Evolutionary conservation across 352 stramenopile genomes (phyloP).

Genomic region (Globisporangium ultimum): DNA sequence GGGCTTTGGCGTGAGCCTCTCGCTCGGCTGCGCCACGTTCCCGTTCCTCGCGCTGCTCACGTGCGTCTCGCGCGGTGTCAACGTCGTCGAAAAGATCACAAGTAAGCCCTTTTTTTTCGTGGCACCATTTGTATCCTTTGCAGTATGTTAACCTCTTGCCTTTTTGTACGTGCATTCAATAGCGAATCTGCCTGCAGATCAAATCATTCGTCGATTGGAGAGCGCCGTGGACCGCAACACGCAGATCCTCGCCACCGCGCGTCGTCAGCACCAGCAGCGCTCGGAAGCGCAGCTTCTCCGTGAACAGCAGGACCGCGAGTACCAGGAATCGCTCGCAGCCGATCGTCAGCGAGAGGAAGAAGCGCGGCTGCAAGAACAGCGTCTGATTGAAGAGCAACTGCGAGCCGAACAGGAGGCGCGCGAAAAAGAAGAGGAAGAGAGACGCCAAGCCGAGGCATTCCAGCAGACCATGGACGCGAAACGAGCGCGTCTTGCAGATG

Average conservation of each 20-base stretch:
- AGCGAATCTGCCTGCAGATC: constrained; percentile 56
- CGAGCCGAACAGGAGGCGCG: constrained; percentile 11
- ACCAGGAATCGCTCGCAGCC: constrained; percentile 88
- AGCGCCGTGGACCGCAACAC: constrained; percentile 67
- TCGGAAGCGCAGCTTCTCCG: constrained; percentile 86
- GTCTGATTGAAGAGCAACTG: constrained; percentile 27
- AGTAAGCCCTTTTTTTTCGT: constrained; percentile 20
- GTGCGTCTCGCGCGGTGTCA: constrained; percentile 72
- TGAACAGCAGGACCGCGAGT: constrained; percentile 92
- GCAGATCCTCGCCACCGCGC: constrained; percentile 63
- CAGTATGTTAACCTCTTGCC: not conserved
- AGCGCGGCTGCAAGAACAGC: constrained; percentile 39
- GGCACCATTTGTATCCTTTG: not conserved
- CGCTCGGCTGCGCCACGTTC: constrained; percentile 80
- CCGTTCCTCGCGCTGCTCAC: constrained; percentile 78
- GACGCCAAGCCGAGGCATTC: constrained; percentile 25
- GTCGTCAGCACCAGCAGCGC: constrained; percentile 68
- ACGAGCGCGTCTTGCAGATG: constrained; percentile 35
- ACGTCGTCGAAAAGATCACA: constrained; percentile 85
- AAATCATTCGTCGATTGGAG: constrained; percentile 65
- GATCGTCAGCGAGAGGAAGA: constrained; percentile 83
- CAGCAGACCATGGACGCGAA: constrained; percentile 57
- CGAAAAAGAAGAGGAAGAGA: constrained; percentile 23
- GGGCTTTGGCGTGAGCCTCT: constrained; percentile 75
- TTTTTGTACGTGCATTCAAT: constrained; percentile 1